Percentiles rank a stretch among this genome's conserved stretches.
phyloP scores from a whole-genome alignment of 345 rosid genomes.

The Gossypium turneri region DNA sequence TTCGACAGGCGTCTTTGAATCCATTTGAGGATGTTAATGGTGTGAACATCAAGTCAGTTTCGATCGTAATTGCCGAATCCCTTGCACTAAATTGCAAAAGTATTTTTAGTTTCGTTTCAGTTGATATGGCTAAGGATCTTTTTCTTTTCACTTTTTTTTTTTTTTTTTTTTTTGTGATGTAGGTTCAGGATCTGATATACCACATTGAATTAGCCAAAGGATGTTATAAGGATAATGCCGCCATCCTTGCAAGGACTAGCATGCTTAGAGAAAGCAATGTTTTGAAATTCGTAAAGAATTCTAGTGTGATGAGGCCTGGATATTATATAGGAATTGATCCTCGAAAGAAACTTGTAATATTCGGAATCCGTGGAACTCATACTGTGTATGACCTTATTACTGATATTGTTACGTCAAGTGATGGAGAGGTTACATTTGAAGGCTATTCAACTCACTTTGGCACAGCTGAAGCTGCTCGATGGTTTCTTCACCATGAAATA shows the following conservation, averaged over 20 bases:
- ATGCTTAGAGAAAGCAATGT: slow-evolving; percentile 82
- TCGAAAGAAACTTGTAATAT: slow-evolving; percentile 64
- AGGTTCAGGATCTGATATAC: slow-evolving; percentile 88
- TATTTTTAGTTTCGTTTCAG: not conserved
- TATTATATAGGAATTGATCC: slow-evolving; percentile 82
- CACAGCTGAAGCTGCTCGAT: slow-evolving; percentile 89
- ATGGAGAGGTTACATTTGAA: slow-evolving; percentile 78
- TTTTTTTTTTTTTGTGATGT: slow-evolving; percentile 14
- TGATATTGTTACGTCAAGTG: slow-evolving; percentile 74
- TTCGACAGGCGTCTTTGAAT: not conserved
- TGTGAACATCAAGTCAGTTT: slow-evolving; percentile 48
- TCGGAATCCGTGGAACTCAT: slow-evolving; percentile 87
- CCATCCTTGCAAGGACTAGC: slow-evolving; percentile 60
- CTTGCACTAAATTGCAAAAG: not conserved
- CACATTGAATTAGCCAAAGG: slow-evolving; percentile 86
- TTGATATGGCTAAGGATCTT: not conserved
- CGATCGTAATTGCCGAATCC: slow-evolving; percentile 39
- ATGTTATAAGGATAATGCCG: slow-evolving; percentile 54
- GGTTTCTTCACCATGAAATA: slow-evolving; percentile 85
- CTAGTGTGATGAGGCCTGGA: slow-evolving; percentile 93
- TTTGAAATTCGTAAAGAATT: slow-evolving; percentile 68
- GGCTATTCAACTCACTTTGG: slow-evolving; percentile 96
- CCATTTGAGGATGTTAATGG: slow-evolving; percentile 1
- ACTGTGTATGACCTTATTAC: slow-evolving; percentile 85
- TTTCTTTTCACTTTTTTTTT: not conserved